Conservation (phyloP, 2,329 filamentous ascomycete species). For the Venturia pyrina region DNA sequence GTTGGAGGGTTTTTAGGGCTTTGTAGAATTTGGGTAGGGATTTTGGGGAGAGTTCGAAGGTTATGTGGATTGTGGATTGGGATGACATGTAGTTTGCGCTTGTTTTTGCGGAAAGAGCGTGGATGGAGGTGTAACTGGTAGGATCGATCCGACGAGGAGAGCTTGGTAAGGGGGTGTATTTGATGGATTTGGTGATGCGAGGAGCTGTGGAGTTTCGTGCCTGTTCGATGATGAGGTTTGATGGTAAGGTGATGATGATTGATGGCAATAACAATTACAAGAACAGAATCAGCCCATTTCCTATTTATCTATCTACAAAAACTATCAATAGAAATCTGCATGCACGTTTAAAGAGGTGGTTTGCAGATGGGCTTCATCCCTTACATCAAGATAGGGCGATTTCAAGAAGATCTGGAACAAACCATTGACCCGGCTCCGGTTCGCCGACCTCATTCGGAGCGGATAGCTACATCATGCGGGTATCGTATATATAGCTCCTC, state of each 20-base stretch:
- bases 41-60: neutral
- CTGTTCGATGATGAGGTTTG: neutral
- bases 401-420: neutral
- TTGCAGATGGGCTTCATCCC: neutral
- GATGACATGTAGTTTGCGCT: neutral
- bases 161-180: too few species aligned
- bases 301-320: neutral
- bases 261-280: neutral
- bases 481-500: neutral
- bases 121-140: too few species aligned
- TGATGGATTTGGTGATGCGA: too few species aligned
- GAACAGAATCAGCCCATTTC: neutral
- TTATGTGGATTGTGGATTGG: conserved; percentile 4
- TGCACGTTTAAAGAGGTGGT: neutral
- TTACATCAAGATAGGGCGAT: neutral
- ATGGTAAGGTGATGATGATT: neutral
- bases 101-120: too few species aligned
- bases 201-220: neutral
- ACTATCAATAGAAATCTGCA: neutral
- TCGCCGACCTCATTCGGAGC: neutral
- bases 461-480: neutral
- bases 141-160: too few species aligned
- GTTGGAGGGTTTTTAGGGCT: conserved; percentile 5
- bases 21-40: neutral
- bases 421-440: neutral